Percentiles rank a stretch among this genome's conserved stretches.
phyloP scores from a whole-genome alignment of 1,139 yeast genomes.

The Blastobotrys arbuscula region DNA sequence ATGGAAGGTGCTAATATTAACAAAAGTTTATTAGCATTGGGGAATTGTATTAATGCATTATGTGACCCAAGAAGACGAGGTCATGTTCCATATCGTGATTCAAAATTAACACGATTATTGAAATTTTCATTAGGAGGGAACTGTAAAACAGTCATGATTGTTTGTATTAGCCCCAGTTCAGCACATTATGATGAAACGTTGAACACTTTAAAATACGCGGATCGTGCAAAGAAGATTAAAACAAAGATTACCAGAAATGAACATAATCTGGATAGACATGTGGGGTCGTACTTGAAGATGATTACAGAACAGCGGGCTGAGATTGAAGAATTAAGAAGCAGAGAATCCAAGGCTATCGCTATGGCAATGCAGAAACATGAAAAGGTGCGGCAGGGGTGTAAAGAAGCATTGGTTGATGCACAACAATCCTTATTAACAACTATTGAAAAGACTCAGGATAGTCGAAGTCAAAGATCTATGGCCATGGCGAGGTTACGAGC shows the following conservation, averaged over 20 bases:
- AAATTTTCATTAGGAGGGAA: conserved; percentile 93
- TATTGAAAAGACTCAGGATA: conserved; percentile 18
- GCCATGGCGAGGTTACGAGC: conserved; percentile 19
- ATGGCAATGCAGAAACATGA: conserved; percentile 22
- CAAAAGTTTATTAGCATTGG: conserved; percentile 78
- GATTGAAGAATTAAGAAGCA: conserved; percentile 58
- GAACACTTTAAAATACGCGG: conserved; percentile 84
- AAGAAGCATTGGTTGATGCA: conserved; percentile 23
- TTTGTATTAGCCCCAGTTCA: conserved; percentile 82
- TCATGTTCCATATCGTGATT: conserved; percentile 88
- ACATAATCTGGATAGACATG: conserved; percentile 76
- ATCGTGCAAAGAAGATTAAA: conserved; percentile 84
- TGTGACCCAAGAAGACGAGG: conserved; percentile 63
- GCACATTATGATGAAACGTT: conserved; percentile 87
- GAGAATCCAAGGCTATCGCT: conserved; percentile 46
- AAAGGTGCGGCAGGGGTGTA: conserved; percentile 17
- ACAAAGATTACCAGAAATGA: conserved; percentile 73
- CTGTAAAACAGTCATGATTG: conserved; percentile 93
- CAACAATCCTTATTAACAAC: conserved; percentile 20
- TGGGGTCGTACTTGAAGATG: conserved; percentile 80
- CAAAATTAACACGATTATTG: conserved; percentile 76
- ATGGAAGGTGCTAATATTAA: conserved; percentile 92
- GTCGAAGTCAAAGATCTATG: conserved; percentile 17
- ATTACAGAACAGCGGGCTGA: conserved; percentile 77
- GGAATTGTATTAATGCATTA: conserved; percentile 89